Percentiles rank a stretch among this genome's conserved stretches.
These are phyloP conservation scores for Parathielavia hyrcaniae DNA, from an alignment of 495 filamentous ascomycete genomes.

Conservation along the genomic window DNA sequence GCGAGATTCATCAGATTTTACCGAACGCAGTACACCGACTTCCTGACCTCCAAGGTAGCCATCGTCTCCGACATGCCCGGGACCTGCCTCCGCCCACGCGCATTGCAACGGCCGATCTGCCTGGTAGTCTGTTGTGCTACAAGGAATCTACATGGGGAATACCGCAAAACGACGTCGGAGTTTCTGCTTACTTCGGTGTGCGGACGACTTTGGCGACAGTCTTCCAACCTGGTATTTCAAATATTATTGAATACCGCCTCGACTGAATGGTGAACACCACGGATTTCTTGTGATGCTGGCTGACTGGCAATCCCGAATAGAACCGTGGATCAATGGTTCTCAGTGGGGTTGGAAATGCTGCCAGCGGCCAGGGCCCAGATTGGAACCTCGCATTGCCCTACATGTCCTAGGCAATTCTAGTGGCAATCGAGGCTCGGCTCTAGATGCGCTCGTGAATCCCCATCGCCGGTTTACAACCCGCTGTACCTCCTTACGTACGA, in stretches of 20 bases:
- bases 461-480: background rate
- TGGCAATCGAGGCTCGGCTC: background rate
- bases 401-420: background rate
- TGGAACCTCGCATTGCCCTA: background rate
- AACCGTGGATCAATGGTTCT: too few species aligned
- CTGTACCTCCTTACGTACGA: slow-evolving; percentile 8
- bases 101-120: background rate
- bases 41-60: too few species aligned
- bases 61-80: background rate
- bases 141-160: background rate
- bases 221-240: too few species aligned
- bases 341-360: background rate
- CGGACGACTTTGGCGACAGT: too few species aligned
- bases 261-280: too few species aligned
- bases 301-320: too few species aligned
- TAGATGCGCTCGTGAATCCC: background rate
- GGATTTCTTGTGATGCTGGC: background rate
- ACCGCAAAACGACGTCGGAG: too few species aligned
- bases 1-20: too few species aligned
- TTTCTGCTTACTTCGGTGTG: too few species aligned
- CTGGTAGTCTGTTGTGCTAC: background rate
- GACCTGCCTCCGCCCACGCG: background rate
- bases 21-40: too few species aligned
- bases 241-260: too few species aligned
- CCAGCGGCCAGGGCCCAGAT: background rate